Evolutionary conservation across 2,329 filamentous ascomycete species (phyloP).

Genomic region (Aspergillus melleus): DNA sequence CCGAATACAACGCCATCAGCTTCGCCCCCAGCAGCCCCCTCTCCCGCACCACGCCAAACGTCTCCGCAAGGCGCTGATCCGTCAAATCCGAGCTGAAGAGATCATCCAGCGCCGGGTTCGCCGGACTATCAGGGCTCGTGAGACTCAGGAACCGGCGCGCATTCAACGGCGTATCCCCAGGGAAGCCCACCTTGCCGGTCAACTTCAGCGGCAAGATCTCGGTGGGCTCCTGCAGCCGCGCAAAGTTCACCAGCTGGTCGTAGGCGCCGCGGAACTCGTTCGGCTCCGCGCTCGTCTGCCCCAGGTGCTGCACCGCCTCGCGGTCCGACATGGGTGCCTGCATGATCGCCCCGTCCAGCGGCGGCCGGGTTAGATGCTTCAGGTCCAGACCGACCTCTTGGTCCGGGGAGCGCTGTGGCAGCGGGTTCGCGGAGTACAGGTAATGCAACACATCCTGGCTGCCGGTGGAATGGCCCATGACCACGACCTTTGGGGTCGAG

Average conservation of each 20-base stretch:
- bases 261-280: conserved; percentile 28
- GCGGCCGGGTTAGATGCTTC: conserved; percentile 45
- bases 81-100: conserved; percentile 81
- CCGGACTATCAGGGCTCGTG: conserved; percentile 52
- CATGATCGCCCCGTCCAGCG: conserved; percentile 72
- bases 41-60: conserved; percentile 60
- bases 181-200: conserved; percentile 32
- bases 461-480: conserved; percentile 70
- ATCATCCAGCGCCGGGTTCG: conserved; percentile 71
- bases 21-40: conserved; percentile 39
- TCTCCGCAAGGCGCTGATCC: conserved; percentile 55
- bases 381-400: conserved; percentile 26
- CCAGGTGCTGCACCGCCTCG: conserved; percentile 54
- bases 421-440: conserved; percentile 46
- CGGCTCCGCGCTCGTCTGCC: conserved; percentile 15
- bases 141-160: conserved; percentile 61
- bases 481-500: conserved; percentile 54
- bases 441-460: conserved; percentile 71
- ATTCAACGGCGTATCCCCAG: conserved; percentile 48
- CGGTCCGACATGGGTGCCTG: conserved; percentile 80
- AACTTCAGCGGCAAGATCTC: conserved; percentile 36
- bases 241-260: conserved; percentile 35
- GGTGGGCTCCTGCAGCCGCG: conserved; percentile 26
- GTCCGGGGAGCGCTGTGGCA: conserved; percentile 22
- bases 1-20: conserved; percentile 48